Evolutionary conservation across 139 green algal species (phyloP).

Genomic region (Chlamydomonas sp.): DNA sequence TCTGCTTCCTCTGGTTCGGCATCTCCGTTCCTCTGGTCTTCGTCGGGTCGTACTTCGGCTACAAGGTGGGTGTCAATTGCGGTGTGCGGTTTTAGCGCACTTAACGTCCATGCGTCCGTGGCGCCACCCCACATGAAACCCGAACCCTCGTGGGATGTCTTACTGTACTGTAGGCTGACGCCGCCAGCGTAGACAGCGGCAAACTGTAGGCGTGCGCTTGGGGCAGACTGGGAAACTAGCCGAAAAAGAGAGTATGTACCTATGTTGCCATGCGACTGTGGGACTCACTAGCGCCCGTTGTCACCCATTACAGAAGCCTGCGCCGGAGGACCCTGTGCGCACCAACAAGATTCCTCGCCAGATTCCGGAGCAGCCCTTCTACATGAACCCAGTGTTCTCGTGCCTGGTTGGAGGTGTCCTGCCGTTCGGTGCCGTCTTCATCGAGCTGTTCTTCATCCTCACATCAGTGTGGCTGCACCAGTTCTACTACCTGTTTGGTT

Average conservation of each 20-base stretch:
- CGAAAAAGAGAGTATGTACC: too few species aligned
- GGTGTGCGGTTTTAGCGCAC: not conserved
- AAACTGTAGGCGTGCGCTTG: too few species aligned
- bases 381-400: conserved; percentile 94
- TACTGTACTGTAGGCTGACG: too few species aligned
- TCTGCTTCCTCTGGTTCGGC: conserved; percentile 98
- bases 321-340: conserved; percentile 79
- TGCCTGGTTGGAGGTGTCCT: conserved; percentile 96
- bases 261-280: too few species aligned
- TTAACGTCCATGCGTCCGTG: too few species aligned
- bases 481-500: conserved; percentile 97
- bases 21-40: conserved; percentile 97
- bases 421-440: conserved; percentile 99
- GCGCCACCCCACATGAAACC: too few species aligned
- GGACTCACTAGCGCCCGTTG: too few species aligned
- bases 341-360: conserved; percentile 99
- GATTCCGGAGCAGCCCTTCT: conserved; percentile 97
- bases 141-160: too few species aligned
- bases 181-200: too few species aligned
- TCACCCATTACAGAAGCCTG: not conserved
- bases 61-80: conserved; percentile 70
- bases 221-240: too few species aligned
- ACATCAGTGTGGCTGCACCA: conserved; percentile 97
- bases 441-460: conserved; percentile 99
- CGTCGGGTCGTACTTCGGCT: conserved; percentile 95